Conservation (phyloP, 164 flowering plant species). For the Nymphaea thermarum region DNA sequence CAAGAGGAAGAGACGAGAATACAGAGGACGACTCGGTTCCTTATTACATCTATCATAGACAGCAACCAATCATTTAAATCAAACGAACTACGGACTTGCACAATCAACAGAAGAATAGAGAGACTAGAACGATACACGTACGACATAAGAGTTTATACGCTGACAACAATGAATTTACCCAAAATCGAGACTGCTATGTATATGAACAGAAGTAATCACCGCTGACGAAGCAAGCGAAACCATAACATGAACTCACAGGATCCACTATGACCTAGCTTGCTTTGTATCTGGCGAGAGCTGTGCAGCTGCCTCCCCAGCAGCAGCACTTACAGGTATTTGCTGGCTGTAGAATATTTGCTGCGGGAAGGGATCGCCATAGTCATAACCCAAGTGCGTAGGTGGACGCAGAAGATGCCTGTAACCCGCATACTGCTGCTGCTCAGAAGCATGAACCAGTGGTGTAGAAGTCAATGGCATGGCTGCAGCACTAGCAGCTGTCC, state of each 20-base stretch:
- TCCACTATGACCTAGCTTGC: slow-evolving; percentile 41
- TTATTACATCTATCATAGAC: slow-evolving; percentile 35
- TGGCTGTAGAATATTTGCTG: slow-evolving; percentile 61
- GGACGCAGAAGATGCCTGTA: slow-evolving; percentile 63
- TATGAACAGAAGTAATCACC: not conserved
- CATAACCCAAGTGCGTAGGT: slow-evolving; percentile 44
- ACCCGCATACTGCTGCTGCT: slow-evolving; percentile 48
- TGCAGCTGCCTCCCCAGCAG: slow-evolving; percentile 40
- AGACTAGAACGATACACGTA: slow-evolving; percentile 13
- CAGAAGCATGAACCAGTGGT: slow-evolving; percentile 39
- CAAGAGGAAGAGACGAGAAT: not conserved
- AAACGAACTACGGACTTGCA: slow-evolving; percentile 14
- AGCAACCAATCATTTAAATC: slow-evolving; percentile 25
- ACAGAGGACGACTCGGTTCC: slow-evolving; percentile 18
- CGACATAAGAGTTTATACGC: slow-evolving; percentile 42
- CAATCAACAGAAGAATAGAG: slow-evolving; percentile 12
- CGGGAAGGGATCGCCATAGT: slow-evolving; percentile 47
- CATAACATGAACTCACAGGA: slow-evolving; percentile 7
- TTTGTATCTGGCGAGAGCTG: slow-evolving; percentile 35
- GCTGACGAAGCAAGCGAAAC: not conserved
- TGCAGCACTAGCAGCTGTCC: slow-evolving; percentile 30
- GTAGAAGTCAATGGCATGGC: slow-evolving; percentile 7
- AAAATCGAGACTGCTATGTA: not conserved
- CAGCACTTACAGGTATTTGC: slow-evolving; percentile 30
- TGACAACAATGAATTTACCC: not conserved